Conservation (phyloP, 202 grass and related monocot species). For the Saccharum hybrid region DNA sequence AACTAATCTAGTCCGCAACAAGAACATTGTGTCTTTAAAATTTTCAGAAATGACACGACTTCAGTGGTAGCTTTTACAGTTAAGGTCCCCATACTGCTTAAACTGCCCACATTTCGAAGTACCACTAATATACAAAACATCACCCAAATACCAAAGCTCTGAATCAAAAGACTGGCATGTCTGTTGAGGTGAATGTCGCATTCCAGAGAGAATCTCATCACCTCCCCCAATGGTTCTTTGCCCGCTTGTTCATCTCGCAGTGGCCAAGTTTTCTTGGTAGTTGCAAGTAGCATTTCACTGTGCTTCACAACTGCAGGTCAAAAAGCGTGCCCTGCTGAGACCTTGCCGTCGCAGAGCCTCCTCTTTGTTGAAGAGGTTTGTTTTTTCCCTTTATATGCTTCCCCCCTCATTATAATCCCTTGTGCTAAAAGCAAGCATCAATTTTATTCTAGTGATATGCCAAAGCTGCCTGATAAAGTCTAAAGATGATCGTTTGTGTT, state of each 20-base stretch:
- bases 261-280: conserved; percentile 56
- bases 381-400: conserved; percentile 49
- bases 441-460: conserved; percentile 46
- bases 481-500: conserved; percentile 67
- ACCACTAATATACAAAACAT: conserved; percentile 25
- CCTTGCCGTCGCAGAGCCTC: conserved; percentile 42
- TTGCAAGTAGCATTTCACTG: conserved; percentile 47
- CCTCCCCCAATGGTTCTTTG: conserved; percentile 38
- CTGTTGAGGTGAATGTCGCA: conserved; percentile 36
- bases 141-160: conserved; percentile 42
- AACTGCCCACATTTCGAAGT: not conserved
- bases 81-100: not conserved
- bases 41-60: conserved; percentile 1
- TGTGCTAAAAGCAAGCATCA: conserved; percentile 81
- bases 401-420: conserved; percentile 59
- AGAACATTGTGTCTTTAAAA: not conserved
- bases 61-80: not conserved
- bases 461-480: conserved; percentile 61
- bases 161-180: conserved; percentile 35
- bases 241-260: conserved; percentile 51
- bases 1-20: not conserved
- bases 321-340: conserved; percentile 59
- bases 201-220: conserved; percentile 47
- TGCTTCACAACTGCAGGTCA: conserved; percentile 52
- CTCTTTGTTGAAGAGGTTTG: conserved; percentile 38